Percentiles rank a stretch among this genome's conserved stretches.
Evolutionary conservation across 257 asterid genomes (phyloP).

Genomic region (Rehmannia glutinosa): DNA sequence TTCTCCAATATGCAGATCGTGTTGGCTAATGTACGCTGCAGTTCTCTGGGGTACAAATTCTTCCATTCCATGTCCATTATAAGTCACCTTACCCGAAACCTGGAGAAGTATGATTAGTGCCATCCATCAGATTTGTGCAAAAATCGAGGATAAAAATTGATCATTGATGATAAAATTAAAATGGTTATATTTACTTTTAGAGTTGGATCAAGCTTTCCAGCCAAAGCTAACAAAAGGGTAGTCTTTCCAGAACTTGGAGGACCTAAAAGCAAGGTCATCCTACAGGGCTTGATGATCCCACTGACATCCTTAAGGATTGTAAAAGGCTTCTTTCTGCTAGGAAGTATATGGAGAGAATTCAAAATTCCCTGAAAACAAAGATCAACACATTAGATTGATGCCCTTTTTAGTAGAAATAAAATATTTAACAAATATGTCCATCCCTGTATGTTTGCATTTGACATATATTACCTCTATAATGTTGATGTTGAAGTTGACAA

Average conservation of each 20-base stretch:
- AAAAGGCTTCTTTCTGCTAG: conserved; percentile 34
- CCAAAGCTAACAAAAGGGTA: not conserved
- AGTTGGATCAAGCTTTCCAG: not conserved
- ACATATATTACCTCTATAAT: not conserved
- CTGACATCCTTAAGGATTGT: conserved; percentile 46
- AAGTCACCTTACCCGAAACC: conserved; percentile 1
- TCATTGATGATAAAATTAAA: not conserved
- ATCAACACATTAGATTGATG: not conserved
- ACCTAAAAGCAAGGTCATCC: not conserved
- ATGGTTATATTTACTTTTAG: not conserved
- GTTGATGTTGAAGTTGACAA: conserved; percentile 21
- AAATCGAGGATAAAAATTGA: no score
- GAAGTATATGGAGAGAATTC: conserved; percentile 30
- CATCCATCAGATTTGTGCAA: no score
- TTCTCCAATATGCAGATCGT: conserved; percentile 78
- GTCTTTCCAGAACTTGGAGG: conserved; percentile 1
- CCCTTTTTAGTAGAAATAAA: not conserved
- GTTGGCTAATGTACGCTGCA: conserved; percentile 68
- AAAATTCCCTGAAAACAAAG: conserved; percentile 28
- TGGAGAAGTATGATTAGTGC: not conserved
- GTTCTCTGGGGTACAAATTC: not conserved
- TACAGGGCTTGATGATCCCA: conserved; percentile 49
- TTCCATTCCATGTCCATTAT: not conserved
- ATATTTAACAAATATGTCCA: not conserved
- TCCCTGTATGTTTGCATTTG: not conserved